Evolutionary conservation across 495 filamentous ascomycete genomes (phyloP).

Genomic region (Penicillium diatomitis): DNA sequence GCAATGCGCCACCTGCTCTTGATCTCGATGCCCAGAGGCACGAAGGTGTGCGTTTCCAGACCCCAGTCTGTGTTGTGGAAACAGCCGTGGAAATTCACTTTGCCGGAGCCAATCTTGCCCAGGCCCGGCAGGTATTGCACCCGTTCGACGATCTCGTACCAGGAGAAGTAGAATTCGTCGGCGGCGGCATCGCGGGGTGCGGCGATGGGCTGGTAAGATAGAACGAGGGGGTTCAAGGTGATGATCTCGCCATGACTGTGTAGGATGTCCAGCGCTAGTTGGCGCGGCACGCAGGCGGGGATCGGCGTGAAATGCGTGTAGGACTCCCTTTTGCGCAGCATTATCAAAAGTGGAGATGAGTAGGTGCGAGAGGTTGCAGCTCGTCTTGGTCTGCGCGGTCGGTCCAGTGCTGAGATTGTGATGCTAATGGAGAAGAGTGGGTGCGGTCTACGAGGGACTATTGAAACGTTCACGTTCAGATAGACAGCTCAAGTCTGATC

Average conservation of each 20-base stretch:
- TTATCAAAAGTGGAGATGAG: conserved; percentile 1
- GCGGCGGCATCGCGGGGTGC: conserved; percentile 50
- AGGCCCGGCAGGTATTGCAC: conserved; percentile 61
- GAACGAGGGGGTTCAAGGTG: conserved; percentile 70
- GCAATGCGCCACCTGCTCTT: conserved; percentile 53
- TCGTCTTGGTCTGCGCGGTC: too few relatives aligned
- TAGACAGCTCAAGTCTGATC: too few relatives aligned
- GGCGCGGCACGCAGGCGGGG: conserved; percentile 53
- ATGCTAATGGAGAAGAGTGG: too few relatives aligned
- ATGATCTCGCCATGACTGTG: conserved; percentile 72
- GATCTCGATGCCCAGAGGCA: conserved; percentile 59
- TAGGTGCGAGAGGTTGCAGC: neutral
- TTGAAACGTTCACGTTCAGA: too few relatives aligned
- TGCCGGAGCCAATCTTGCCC: conserved; percentile 45
- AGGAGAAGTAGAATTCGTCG: conserved; percentile 59
- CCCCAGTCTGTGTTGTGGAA: conserved; percentile 63
- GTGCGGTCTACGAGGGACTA: too few relatives aligned
- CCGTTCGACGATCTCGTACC: conserved; percentile 58
- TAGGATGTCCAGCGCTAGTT: conserved; percentile 58
- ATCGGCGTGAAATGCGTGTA: conserved; percentile 62
- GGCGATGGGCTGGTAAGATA: conserved; percentile 53
- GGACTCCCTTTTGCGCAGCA: conserved; percentile 20
- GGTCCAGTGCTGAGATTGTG: too few relatives aligned
- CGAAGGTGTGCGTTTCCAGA: conserved; percentile 66
- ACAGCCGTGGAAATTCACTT: conserved; percentile 63